A percentile compares a stretch with the other conserved stretches of the same genome.
phyloP scores from a whole-genome alignment of 176 grass and related monocot species.

The Stipa capillata region DNA sequence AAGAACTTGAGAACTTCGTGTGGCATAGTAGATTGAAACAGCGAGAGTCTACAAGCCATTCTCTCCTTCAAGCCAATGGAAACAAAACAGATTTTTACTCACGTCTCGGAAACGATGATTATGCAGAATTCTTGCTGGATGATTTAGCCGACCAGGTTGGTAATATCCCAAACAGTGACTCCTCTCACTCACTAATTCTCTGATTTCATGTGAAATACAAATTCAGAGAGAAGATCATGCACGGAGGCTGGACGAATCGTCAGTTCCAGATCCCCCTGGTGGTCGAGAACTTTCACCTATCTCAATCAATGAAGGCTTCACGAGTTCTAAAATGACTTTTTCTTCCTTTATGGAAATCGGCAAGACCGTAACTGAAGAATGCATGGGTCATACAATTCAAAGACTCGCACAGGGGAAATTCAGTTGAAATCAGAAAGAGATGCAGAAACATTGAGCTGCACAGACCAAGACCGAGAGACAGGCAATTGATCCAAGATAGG shows the following conservation, averaged over 20 bases:
- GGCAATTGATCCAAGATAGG: slow-evolving; percentile 75
- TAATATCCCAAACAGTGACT: slow-evolving; percentile 7
- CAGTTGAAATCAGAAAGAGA: slow-evolving; percentile 30
- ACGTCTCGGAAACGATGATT: slow-evolving; percentile 3
- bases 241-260: slow-evolving; percentile 7
- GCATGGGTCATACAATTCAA: neutral
- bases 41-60: slow-evolving; percentile 13
- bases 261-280: slow-evolving; percentile 2
- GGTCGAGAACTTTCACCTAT: slow-evolving; percentile 22
- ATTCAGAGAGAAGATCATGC: slow-evolving; percentile 5
- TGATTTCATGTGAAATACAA: slow-evolving; percentile 23
- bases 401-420: slow-evolving; percentile 13
- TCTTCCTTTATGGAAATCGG: neutral
- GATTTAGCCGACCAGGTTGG: slow-evolving; percentile 17
- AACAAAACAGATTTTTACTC: neutral
- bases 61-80: slow-evolving; percentile 11
- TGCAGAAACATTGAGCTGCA: slow-evolving; percentile 25
- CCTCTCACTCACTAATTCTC: slow-evolving; percentile 13
- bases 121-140: slow-evolving; percentile 22
- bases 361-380: slow-evolving; percentile 23
- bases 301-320: slow-evolving; percentile 20
- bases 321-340: slow-evolving; percentile 6
- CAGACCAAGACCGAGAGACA: slow-evolving; percentile 66
- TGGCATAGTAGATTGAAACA: slow-evolving; percentile 12
- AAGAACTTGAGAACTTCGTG: slow-evolving; percentile 27